Evolutionary conservation across 805 yeast genomes (phyloP).

Genomic region (Wickerhamiella alocasiicola): DNA sequence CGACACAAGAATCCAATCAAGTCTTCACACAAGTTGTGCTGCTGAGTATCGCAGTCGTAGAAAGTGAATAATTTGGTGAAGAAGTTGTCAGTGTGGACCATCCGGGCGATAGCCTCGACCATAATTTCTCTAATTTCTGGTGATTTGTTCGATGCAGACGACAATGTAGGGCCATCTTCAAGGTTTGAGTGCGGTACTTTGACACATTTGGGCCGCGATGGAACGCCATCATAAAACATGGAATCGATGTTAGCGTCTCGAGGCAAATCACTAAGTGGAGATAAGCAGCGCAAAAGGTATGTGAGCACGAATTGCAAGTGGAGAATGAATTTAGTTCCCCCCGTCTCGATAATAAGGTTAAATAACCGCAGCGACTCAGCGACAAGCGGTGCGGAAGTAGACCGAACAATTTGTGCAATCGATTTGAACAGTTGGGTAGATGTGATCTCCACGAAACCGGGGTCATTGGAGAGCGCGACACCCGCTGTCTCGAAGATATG

Average conservation of each 20-base stretch:
- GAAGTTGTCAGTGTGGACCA: constrained; percentile 52
- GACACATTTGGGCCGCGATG: constrained; percentile 38
- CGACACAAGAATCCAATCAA: constrained; percentile 60
- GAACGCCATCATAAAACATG: constrained; percentile 31
- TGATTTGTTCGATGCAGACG: constrained; percentile 14
- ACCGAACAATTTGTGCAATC: constrained; percentile 63
- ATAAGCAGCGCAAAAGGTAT: constrained; percentile 29
- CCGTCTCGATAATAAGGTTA: constrained; percentile 54
- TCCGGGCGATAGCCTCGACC: constrained; percentile 64
- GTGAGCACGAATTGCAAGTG: constrained; percentile 53
- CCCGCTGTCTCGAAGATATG: constrained; percentile 79
- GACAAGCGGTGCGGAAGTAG: constrained; percentile 59
- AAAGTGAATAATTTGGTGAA: constrained; percentile 66
- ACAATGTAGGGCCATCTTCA: constrained; percentile 11
- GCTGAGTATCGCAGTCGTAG: constrained; percentile 84
- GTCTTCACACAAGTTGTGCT: constrained; percentile 60
- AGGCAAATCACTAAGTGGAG: constrained; percentile 29
- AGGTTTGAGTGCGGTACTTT: constrained; percentile 29
- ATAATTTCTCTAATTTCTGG: constrained; percentile 55
- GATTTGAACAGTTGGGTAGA: constrained; percentile 80
- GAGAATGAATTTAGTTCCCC: constrained; percentile 53
- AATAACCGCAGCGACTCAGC: constrained; percentile 67
- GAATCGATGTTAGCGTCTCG: constrained; percentile 29
- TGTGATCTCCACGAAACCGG: constrained; percentile 51
- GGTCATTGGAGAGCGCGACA: constrained; percentile 43